A percentile compares a stretch with the other conserved stretches of the same genome.
Conservation (phyloP, 1,284 basidiomycete species). For the Fomitopsis pinicola region DNA sequence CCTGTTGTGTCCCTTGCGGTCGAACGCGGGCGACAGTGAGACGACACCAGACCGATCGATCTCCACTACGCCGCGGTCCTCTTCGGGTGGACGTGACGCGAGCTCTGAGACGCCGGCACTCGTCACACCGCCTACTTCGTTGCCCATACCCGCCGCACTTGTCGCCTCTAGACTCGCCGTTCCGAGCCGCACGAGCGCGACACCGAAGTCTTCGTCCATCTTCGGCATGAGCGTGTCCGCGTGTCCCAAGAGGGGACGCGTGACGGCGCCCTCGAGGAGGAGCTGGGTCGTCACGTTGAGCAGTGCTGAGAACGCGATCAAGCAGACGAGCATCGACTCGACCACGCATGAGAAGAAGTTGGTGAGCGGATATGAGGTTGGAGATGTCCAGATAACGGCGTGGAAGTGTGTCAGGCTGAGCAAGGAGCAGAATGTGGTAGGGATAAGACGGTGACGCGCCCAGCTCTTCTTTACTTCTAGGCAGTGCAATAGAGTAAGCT, state of each 20-base stretch:
- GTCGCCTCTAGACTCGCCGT: constrained; percentile 73
- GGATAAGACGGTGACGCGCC: constrained; percentile 58
- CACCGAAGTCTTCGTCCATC: constrained; percentile 70
- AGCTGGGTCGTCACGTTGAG: constrained; percentile 64
- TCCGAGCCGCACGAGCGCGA: constrained; percentile 64
- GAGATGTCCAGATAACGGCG: constrained; percentile 47
- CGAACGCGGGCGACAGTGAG: constrained; percentile 28
- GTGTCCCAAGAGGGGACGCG: constrained; percentile 45
- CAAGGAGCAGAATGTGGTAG: constrained; percentile 57
- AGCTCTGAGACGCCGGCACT: constrained; percentile 27
- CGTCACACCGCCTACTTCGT: constrained; percentile 59
- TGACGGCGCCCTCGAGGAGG: constrained; percentile 47
- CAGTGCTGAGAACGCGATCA: constrained; percentile 50
- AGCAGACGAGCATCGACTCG: constrained; percentile 52
- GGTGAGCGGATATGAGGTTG: constrained; percentile 56
- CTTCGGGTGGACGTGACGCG: constrained; percentile 10
- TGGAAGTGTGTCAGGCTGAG: constrained; percentile 65
- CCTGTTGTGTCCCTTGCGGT: constrained; percentile 17
- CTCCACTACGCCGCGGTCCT: constrained; percentile 32
- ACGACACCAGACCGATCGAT: constrained; percentile 40
- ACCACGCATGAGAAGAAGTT: constrained; percentile 70
- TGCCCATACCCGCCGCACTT: constrained; percentile 63
- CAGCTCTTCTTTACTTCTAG: constrained; percentile 57
- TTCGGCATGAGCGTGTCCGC: constrained; percentile 37
- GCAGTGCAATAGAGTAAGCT: constrained; percentile 61